These are phyloP conservation scores for Rutidosis leptorrhynchoides DNA, from an alignment of 129 eudicot genomes.

Conservation along the genomic window DNA sequence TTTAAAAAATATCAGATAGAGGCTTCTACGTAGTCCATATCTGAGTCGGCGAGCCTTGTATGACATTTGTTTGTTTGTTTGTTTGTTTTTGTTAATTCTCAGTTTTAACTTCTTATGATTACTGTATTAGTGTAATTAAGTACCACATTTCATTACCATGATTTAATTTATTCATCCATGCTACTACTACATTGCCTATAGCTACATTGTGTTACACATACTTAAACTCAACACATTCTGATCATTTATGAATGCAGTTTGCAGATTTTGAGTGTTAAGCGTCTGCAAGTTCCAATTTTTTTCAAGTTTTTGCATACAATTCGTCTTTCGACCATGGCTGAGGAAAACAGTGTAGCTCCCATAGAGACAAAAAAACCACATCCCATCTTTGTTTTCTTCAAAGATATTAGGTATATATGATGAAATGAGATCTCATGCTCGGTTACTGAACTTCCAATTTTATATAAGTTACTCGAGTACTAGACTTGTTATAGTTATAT, in stretches of 20 bases:
- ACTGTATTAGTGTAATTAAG: not conserved
- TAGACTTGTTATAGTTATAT: not conserved
- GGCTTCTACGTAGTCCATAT: conserved; percentile 13
- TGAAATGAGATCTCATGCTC: conserved; percentile 3
- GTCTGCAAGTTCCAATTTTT: not conserved
- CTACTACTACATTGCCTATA: not conserved
- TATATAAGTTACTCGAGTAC: not conserved
- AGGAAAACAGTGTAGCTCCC: conserved; percentile 20
- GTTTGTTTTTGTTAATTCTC: not conserved
- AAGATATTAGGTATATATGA: conserved; percentile 25
- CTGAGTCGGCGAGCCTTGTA: conserved; percentile 5
- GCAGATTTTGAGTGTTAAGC: not conserved
- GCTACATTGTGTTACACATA: not conserved
- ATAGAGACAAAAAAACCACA: conserved; percentile 29
- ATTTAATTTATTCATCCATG: not conserved
- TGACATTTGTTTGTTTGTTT: not conserved
- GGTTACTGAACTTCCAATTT: not conserved
- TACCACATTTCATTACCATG: not conserved
- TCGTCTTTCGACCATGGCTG: conserved; percentile 31
- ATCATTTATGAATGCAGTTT: not conserved
- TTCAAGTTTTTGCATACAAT: not conserved
- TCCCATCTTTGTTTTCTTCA: conserved; percentile 47
- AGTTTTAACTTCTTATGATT: conserved; percentile 4
- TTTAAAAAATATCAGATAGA: not conserved
- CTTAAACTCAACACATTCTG: not conserved